Percentiles rank a stretch among this genome's conserved stretches.
These are phyloP conservation scores for Passiflora organensis DNA, from an alignment of 345 rosid genomes.

Conservation along the genomic window DNA sequence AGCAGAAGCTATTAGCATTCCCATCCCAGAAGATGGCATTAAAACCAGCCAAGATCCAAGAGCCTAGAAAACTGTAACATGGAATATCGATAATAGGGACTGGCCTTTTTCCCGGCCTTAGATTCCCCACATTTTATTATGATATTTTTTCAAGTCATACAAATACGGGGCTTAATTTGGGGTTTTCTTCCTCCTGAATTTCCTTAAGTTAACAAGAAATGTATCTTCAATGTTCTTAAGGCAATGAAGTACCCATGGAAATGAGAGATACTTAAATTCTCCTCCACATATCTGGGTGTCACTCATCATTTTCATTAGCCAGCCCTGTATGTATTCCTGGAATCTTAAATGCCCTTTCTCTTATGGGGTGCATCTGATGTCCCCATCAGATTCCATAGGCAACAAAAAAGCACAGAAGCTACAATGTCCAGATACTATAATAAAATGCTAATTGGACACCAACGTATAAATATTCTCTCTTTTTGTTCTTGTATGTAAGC, in stretches of 20 bases:
- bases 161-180: slow-evolving; percentile 4
- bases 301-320: background rate
- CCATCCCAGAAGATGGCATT: too few relatives aligned
- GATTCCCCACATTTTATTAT: slow-evolving; percentile 15
- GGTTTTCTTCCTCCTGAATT: background rate
- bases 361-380: slow-evolving; percentile 33
- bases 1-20: too few relatives aligned
- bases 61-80: too few relatives aligned
- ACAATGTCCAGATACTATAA: slow-evolving; percentile 1
- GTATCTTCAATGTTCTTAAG: background rate
- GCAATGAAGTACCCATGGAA: background rate
- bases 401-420: background rate
- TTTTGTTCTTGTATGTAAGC: background rate
- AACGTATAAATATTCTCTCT: background rate
- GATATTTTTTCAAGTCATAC: background rate
- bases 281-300: too few relatives aligned
- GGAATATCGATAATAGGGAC: slow-evolving; percentile 9
- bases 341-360: slow-evolving; percentile 11
- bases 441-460: slow-evolving; percentile 12
- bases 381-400: background rate
- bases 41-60: too few relatives aligned
- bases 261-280: background rate
- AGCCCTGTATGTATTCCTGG: slow-evolving; percentile 8
- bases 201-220: background rate
- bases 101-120: slow-evolving; percentile 19